Conservation (phyloP, 441 rosid species). For the Aquilaria agallochum region DNA sequence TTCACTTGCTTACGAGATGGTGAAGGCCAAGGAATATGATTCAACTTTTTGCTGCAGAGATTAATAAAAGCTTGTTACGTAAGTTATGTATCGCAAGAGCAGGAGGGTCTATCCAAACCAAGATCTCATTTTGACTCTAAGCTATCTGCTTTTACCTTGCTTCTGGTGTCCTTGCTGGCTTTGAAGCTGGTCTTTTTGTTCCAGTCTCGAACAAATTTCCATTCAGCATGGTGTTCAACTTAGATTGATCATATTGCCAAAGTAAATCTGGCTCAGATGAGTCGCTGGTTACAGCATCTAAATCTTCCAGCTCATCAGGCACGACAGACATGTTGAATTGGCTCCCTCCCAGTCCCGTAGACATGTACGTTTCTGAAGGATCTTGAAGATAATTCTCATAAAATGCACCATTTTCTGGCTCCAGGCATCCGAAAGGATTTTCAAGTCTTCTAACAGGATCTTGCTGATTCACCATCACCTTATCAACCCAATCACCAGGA, state of each 20-base stretch:
- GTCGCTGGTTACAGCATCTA: constrained; percentile 89
- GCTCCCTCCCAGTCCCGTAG: constrained; percentile 36
- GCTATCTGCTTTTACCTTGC: constrained; percentile 36
- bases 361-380: constrained; percentile 54
- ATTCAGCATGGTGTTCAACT: constrained; percentile 37
- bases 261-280: constrained; percentile 88
- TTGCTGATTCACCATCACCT: constrained; percentile 94
- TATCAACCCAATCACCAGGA: constrained; percentile 89
- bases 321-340: constrained; percentile 25
- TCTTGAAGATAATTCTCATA: constrained; percentile 70
- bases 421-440: constrained; percentile 57
- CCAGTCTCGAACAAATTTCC: constrained; percentile 34
- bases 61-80: constrained; percentile 1
- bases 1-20: constrained; percentile 55
- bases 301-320: constrained; percentile 55
- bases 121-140: not conserved
- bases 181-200: constrained; percentile 45
- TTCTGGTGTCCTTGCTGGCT: constrained; percentile 46
- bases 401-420: constrained; percentile 43
- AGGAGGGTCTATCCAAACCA: not conserved
- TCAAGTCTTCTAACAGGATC: constrained; percentile 45
- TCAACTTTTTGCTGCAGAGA: constrained; percentile 46
- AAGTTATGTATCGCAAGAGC: not conserved
- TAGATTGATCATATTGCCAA: constrained; percentile 81
- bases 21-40: constrained; percentile 51